These are phyloP conservation scores for Malbranchea cinnamomea DNA, from an alignment of 2,329 filamentous ascomycete species.

Conservation along the genomic window DNA sequence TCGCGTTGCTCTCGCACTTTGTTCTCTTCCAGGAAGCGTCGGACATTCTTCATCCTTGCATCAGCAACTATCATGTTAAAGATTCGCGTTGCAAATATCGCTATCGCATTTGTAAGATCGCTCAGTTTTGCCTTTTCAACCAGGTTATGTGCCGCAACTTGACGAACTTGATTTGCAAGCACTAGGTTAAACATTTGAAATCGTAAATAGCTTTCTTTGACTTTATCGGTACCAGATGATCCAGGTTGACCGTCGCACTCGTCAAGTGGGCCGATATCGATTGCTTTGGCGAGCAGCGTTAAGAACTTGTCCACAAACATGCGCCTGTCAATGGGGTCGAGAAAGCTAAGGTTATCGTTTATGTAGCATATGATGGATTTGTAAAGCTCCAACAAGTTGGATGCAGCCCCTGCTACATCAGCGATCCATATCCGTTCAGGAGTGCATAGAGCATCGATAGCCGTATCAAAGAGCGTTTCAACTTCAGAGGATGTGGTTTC, in stretches of 20 bases:
- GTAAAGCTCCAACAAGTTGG: conserved; percentile 13
- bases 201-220: too few species aligned
- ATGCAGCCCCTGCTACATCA: too few species aligned
- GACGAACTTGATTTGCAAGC: conserved; percentile 24
- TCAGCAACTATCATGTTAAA: conserved; percentile 20
- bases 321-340: conserved; percentile 39
- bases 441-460: conserved; percentile 2
- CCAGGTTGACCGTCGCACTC: conserved; percentile 7
- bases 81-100: conserved; percentile 21
- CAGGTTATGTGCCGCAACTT: conserved; percentile 22
- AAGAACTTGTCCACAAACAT: conserved; percentile 28
- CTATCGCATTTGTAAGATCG: conserved; percentile 19
- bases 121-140: conserved; percentile 12
- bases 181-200: conserved; percentile 17
- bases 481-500: conserved; percentile 38
- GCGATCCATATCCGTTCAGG: conserved; percentile 5
- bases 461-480: conserved; percentile 17
- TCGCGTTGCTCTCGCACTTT: conserved; percentile 28
- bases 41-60: conserved; percentile 22
- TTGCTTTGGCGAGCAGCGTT: conserved; percentile 21
- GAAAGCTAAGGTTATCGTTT: conserved; percentile 35
- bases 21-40: conserved; percentile 31
- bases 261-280: background rate
- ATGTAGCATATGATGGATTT: conserved; percentile 36
- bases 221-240: conserved; percentile 13